Evolutionary conservation across 768 basidiomycete species (phyloP).

Genomic region (Auricularia heimuer): DNA sequence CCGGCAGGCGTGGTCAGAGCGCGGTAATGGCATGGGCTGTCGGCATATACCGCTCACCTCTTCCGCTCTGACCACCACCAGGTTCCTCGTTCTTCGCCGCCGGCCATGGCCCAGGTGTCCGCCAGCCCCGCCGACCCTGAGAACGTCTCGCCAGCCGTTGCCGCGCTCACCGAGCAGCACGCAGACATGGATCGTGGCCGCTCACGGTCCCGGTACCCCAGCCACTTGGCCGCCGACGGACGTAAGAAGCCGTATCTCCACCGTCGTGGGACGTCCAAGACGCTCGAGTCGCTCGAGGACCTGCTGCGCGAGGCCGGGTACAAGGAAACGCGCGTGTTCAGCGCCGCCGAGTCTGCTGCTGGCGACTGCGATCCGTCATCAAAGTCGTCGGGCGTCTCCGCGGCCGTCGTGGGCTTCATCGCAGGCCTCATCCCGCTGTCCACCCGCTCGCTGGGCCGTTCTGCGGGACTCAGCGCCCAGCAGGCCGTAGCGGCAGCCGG

Average conservation of each 20-base stretch:
- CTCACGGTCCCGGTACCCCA: constrained; percentile 41
- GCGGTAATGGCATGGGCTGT: no score
- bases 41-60: no score
- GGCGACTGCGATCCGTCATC: constrained; percentile 24
- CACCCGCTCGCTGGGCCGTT: not conserved
- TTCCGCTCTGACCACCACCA: no score
- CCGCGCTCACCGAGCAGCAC: not conserved
- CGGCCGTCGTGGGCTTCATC: constrained; percentile 42
- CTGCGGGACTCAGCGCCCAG: not conserved
- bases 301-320: constrained; percentile 81
- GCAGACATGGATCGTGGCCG: constrained; percentile 25
- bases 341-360: constrained; percentile 58
- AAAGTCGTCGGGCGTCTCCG: constrained; percentile 27
- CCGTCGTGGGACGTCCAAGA: constrained; percentile 67
- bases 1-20: no score
- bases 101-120: not conserved
- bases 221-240: constrained; percentile 34
- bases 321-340: constrained; percentile 85
- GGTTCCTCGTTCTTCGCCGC: no score
- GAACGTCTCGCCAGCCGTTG: not conserved
- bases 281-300: constrained; percentile 78
- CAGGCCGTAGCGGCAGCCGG: not conserved
- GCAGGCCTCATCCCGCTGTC: constrained; percentile 20
- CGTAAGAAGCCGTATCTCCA: constrained; percentile 56
- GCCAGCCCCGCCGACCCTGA: not conserved